phyloP scores from a whole-genome alignment of 345 rosid genomes.

The Pugionium dolabratum region DNA sequence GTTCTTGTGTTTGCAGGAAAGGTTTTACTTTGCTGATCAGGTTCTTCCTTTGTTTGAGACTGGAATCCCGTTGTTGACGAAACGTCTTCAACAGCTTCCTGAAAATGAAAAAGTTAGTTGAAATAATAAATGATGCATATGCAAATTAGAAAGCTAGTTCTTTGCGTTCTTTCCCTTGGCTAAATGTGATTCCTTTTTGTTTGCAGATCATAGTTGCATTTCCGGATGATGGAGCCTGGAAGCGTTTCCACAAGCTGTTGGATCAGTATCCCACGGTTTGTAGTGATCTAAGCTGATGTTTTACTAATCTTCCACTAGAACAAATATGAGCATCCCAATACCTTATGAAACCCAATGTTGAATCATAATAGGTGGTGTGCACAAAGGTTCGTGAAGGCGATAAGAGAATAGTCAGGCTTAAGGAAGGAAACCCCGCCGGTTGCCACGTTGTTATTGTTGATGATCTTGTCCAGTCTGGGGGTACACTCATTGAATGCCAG shows the following conservation, averaged over 20 bases:
- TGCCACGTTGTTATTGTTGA: constrained; percentile 94
- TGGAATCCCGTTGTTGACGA: constrained; percentile 87
- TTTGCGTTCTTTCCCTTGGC: neutral
- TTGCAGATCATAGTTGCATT: constrained; percentile 83
- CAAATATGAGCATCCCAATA: constrained; percentile 1
- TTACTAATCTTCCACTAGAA: neutral
- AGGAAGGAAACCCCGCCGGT: constrained; percentile 91
- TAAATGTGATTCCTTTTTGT: neutral
- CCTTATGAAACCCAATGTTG: constrained; percentile 29
- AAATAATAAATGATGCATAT: neutral
- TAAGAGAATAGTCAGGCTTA: constrained; percentile 82
- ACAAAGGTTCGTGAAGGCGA: constrained; percentile 95
- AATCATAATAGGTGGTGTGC: constrained; percentile 74
- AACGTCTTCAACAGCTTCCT: constrained; percentile 79
- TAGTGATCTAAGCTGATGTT: constrained; percentile 20
- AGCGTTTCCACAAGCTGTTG: constrained; percentile 92
- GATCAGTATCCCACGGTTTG: constrained; percentile 81
- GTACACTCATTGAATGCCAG: constrained; percentile 98
- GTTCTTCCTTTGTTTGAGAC: constrained; percentile 98
- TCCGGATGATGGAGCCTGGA: constrained; percentile 99
- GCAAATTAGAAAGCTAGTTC: constrained; percentile 2
- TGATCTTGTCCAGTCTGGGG: constrained; percentile 97
- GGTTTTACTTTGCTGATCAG: constrained; percentile 93
- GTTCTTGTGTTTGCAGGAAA: constrained; percentile 59
- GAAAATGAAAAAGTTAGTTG: constrained; percentile 66